phyloP scores from a whole-genome alignment of 352 stramenopile species.

The Phytophthora palmivora region DNA sequence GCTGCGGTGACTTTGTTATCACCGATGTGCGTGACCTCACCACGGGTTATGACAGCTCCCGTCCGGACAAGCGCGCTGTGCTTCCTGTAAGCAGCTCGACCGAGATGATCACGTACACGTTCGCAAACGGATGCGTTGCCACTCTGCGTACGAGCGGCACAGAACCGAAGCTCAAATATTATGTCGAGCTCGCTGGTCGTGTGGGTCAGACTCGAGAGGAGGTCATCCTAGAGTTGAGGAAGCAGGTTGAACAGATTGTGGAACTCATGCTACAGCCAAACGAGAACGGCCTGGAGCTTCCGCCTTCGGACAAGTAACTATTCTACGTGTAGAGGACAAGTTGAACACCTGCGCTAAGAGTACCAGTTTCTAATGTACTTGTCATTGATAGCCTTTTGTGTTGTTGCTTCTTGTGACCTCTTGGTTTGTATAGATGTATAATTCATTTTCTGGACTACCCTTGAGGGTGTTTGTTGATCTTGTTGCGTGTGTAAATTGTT shows the following conservation, averaged over 20 bases:
- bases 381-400: conserved; percentile 32
- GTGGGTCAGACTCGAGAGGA: conserved; percentile 72
- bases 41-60: conserved; percentile 87
- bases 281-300: conserved; percentile 78
- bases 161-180: conserved; percentile 99
- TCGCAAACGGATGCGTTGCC: conserved; percentile 95
- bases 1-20: conserved; percentile 87
- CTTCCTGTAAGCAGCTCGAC: conserved; percentile 93
- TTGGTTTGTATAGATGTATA: conserved; percentile 30
- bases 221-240: conserved; percentile 55
- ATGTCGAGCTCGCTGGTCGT: conserved; percentile 92
- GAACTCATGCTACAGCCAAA: conserved; percentile 84
- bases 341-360: conserved; percentile 1
- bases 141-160: conserved; percentile 98
- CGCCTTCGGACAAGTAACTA: conserved; percentile 39
- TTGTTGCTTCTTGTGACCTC: conserved; percentile 29
- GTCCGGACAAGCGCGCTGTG: conserved; percentile 88
- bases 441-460: conserved; percentile 32
- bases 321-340: background rate
- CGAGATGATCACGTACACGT: conserved; percentile 98
- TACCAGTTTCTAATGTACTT: conserved; percentile 44
- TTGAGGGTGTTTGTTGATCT: conserved; percentile 20
- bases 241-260: conserved; percentile 81
- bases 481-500: conserved; percentile 16
- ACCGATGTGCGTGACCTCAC: conserved; percentile 88